Evolutionary conservation across 2,329 filamentous ascomycete genomes (phyloP).

Genomic region (Aureobasidium sp.): DNA sequence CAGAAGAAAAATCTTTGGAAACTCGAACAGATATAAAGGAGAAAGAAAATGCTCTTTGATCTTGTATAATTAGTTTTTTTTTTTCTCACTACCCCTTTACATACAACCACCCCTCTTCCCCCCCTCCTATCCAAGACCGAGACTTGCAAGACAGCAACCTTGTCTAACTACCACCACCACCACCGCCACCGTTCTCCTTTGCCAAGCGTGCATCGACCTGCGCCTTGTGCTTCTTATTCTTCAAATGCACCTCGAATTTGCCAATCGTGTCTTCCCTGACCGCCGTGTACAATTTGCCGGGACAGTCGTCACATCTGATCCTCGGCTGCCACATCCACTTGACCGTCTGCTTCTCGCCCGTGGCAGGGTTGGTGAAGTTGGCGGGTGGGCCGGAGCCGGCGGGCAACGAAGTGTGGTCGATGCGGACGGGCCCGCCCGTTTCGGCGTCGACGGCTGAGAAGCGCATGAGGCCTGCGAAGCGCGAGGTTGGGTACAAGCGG

Average conservation of each 20-base stretch:
- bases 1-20: no score
- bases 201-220: slow-evolving; percentile 18
- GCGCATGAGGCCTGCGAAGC: slow-evolving; percentile 86
- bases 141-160: no score
- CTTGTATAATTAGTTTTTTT: no score
- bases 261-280: slow-evolving; percentile 76
- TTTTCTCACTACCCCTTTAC: no score
- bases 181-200: background rate
- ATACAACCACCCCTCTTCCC: no score
- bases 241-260: slow-evolving; percentile 89
- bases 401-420: slow-evolving; percentile 33
- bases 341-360: slow-evolving; percentile 42
- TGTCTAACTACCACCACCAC: background rate
- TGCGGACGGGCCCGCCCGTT: slow-evolving; percentile 58
- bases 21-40: no score
- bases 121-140: no score
- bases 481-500: slow-evolving; percentile 65
- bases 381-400: slow-evolving; percentile 47
- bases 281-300: slow-evolving; percentile 87
- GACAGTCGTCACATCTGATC: slow-evolving; percentile 87
- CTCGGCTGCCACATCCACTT: slow-evolving; percentile 80
- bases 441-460: slow-evolving; percentile 71
- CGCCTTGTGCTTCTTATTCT: slow-evolving; percentile 63
- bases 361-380: slow-evolving; percentile 41
- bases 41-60: no score